Evolutionary conservation across 768 basidiomycete genomes (phyloP).

Genomic region (Tricholoma sp.): DNA sequence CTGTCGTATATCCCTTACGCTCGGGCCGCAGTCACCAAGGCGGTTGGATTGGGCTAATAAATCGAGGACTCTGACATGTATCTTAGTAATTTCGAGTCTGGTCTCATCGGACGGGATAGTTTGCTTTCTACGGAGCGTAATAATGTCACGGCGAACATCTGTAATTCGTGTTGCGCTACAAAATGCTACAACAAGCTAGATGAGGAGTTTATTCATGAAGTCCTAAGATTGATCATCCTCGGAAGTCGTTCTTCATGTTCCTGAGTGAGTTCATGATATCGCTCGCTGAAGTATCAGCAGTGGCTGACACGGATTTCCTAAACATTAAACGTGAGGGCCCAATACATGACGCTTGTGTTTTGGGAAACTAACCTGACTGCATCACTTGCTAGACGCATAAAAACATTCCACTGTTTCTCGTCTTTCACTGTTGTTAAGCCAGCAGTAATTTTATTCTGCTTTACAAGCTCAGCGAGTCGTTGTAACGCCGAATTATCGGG

Average conservation of each 20-base stretch:
- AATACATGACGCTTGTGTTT: background rate
- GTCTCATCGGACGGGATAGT: background rate
- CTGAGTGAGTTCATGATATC: slow-evolving; percentile 72
- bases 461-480: slow-evolving; percentile 53
- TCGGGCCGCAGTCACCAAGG: slow-evolving; percentile 62
- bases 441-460: slow-evolving; percentile 59
- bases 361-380: slow-evolving; percentile 56
- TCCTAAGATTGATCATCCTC: slow-evolving; percentile 40
- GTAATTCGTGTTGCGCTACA: background rate
- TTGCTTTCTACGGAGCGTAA: background rate
- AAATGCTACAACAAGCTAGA: background rate
- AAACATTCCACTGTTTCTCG: slow-evolving; percentile 94
- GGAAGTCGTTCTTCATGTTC: slow-evolving; percentile 80
- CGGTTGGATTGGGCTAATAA: slow-evolving; percentile 44
- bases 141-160: background rate
- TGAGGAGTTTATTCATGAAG: too few relatives aligned
- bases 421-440: slow-evolving; percentile 88
- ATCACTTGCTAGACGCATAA: slow-evolving; percentile 72
- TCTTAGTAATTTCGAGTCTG: background rate
- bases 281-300: slow-evolving; percentile 38
- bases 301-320: slow-evolving; percentile 47
- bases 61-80: background rate
- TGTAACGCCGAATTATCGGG: slow-evolving; percentile 53
- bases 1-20: slow-evolving; percentile 92
- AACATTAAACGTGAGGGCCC: background rate